Conservation (phyloP, 805 yeast species). For the Lachancea waltii region DNA sequence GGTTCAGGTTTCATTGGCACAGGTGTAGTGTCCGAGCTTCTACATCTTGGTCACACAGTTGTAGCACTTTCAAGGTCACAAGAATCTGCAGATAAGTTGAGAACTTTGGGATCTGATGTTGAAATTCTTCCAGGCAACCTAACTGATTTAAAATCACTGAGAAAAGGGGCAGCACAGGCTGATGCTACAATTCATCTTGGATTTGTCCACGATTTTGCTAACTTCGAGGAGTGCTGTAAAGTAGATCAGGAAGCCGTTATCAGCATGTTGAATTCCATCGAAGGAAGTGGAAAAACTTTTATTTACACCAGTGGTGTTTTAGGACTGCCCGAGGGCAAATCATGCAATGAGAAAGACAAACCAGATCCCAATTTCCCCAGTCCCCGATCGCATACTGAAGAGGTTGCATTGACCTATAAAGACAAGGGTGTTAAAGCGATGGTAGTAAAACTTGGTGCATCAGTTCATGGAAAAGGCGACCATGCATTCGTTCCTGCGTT, state of each 20-base stretch:
- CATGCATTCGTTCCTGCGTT: conserved; percentile 23
- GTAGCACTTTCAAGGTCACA: conserved; percentile 32
- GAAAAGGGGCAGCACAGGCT: conserved; percentile 23
- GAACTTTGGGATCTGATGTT: conserved; percentile 19
- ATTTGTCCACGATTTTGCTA: conserved; percentile 30
- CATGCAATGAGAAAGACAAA: neutral
- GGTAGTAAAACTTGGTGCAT: conserved; percentile 30
- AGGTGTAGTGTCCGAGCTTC: conserved; percentile 18
- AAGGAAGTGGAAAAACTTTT: conserved; percentile 29
- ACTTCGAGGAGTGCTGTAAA: conserved; percentile 14
- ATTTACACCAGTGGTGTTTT: conserved; percentile 24
- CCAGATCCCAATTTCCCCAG: conserved; percentile 2
- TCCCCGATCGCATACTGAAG: conserved; percentile 15
- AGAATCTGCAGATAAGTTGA: conserved; percentile 25
- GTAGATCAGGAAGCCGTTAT: conserved; percentile 28
- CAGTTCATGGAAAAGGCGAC: conserved; percentile 33
- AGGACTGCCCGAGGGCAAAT: conserved; percentile 5
- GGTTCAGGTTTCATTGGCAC: conserved; percentile 34
- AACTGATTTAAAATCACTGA: conserved; percentile 25
- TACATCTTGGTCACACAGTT: conserved; percentile 25
- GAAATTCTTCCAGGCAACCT: conserved; percentile 30
- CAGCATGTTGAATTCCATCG: conserved; percentile 27
- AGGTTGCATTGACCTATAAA: conserved; percentile 13
- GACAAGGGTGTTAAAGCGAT: conserved; percentile 25
- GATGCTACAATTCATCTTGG: conserved; percentile 38